These are phyloP conservation scores for Cyclospora cayetanensis DNA, from an alignment of 169 alveolate genomes.

Conservation along the genomic window DNA sequence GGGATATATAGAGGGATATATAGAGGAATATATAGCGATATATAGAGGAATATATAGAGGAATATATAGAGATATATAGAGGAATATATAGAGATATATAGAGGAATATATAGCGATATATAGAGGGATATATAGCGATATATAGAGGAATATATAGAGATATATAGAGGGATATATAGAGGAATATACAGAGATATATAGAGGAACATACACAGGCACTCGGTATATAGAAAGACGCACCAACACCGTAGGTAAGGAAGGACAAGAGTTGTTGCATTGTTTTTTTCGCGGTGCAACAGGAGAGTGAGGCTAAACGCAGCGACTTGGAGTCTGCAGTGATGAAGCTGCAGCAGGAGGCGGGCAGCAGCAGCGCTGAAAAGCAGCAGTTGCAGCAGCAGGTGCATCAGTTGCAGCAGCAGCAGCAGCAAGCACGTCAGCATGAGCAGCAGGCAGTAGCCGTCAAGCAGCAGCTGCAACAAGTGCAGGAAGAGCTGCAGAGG, in stretches of 20 bases:
- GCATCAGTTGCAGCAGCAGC: slow-evolving; percentile 21
- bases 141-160: too few relatives aligned
- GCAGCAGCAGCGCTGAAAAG: not conserved
- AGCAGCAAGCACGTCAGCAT: too few relatives aligned
- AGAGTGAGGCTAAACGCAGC: not conserved
- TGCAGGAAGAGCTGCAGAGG: not conserved
- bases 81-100: not conserved
- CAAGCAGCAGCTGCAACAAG: not conserved
- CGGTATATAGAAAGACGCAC: too few relatives aligned
- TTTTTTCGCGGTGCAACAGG: not conserved
- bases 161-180: too few relatives aligned
- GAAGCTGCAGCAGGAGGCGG: not conserved
- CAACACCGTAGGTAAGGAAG: too few relatives aligned
- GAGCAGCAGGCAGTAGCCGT: not conserved
- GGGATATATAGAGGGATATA: not conserved
- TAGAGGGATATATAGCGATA: too few relatives aligned
- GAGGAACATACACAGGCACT: too few relatives aligned
- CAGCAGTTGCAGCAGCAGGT: not conserved
- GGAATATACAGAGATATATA: too few relatives aligned
- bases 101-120: not conserved
- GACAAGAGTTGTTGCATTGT: too few relatives aligned
- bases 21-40: not conserved
- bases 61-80: not conserved
- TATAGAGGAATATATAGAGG: not conserved
- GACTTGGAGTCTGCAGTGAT: not conserved